These are phyloP conservation scores for Candida pseudocylindracea DNA, from an alignment of 1,139 yeast genomes.

Conservation along the genomic window DNA sequence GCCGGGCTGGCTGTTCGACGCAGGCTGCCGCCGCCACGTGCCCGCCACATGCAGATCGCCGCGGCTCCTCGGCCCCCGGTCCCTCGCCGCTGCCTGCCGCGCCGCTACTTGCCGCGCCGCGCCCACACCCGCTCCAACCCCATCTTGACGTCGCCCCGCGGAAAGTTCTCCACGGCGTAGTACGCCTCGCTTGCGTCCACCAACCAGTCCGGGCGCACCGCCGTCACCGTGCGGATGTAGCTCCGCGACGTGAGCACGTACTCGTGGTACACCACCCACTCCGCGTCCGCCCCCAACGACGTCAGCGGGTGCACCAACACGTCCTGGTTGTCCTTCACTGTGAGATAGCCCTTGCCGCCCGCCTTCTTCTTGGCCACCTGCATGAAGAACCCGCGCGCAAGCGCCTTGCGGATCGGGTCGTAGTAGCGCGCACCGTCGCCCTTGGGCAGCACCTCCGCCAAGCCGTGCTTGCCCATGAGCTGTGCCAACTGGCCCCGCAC, in stretches of 20 bases:
- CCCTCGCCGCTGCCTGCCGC: too few species aligned
- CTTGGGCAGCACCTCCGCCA: constrained; percentile 51
- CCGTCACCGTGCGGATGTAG: constrained; percentile 87
- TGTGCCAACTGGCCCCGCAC: constrained; percentile 70
- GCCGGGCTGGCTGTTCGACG: too few species aligned
- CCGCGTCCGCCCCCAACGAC: constrained; percentile 64
- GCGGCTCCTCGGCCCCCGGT: too few species aligned
- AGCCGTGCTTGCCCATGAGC: constrained; percentile 62
- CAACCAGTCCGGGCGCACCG: constrained; percentile 48
- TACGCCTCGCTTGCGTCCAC: constrained; percentile 74
- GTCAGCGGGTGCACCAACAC: constrained; percentile 88
- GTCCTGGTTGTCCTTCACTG: constrained; percentile 91
- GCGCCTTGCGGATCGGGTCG: constrained; percentile 63
- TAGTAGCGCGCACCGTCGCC: constrained; percentile 45
- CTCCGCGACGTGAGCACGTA: constrained; percentile 86
- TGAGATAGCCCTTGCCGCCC: constrained; percentile 51
- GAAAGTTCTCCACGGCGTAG: constrained; percentile 52
- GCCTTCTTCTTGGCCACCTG: constrained; percentile 84
- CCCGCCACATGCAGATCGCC: too few species aligned
- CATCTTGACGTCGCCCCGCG: constrained; percentile 65
- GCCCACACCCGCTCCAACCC: constrained; percentile 40
- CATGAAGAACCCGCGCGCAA: constrained; percentile 92
- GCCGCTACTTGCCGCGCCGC: too few species aligned
- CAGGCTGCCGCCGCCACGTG: too few species aligned
- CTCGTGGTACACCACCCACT: constrained; percentile 89